Evolutionary conservation across 208 protist genomes (phyloP), one percentile per base, ranked within the genome.

Genomic region (Strigomonas oncopelti): DNA sequence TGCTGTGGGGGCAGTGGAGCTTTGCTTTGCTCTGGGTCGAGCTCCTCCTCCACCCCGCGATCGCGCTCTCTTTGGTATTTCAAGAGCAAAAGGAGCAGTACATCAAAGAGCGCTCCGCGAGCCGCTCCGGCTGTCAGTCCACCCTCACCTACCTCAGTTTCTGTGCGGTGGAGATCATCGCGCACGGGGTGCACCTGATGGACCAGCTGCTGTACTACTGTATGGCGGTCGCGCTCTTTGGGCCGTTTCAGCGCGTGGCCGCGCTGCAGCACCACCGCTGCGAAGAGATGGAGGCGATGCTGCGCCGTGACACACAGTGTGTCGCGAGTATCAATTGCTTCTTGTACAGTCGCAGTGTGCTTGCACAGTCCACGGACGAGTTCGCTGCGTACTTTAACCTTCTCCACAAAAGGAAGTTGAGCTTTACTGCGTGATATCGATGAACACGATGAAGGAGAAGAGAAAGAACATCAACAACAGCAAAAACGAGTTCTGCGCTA

Each of bases 211-310:
- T 91, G 13, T 72, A 82, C 7, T 88, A 80, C 68, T 0, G 82
- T 36, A 87, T 92, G 75, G 84, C 85, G 5, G 77, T 90, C 4
- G 66, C 88, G 31, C 73, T 94, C 1, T 94, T 94, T 73, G 88
- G 88, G 0, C 82, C 81, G 18, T 69, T 72, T 29, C 85, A 90
- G 38, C 60, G 80, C 9, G 65, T 76, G 4, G 77, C 88, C 38
- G 57, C 71, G 31, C 57, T 87, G n/a, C 61, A 72, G 14, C 76
- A 74, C 1, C 69, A 78, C 24, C 56, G 77, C 18, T 65, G 72
- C 18, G 72, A 75, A 22, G 65, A 75, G 42, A 71, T 76, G 25
- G 57, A 91, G 38, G 60, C 67, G 24, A 61, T 64, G 27, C 80
- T 94, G 54, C 57, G 51, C 27, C 71, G 76, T 11, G 80, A 87